Conservation (phyloP, 2,329 filamentous ascomycete species). For the Fusarium chlamydosporum region DNA sequence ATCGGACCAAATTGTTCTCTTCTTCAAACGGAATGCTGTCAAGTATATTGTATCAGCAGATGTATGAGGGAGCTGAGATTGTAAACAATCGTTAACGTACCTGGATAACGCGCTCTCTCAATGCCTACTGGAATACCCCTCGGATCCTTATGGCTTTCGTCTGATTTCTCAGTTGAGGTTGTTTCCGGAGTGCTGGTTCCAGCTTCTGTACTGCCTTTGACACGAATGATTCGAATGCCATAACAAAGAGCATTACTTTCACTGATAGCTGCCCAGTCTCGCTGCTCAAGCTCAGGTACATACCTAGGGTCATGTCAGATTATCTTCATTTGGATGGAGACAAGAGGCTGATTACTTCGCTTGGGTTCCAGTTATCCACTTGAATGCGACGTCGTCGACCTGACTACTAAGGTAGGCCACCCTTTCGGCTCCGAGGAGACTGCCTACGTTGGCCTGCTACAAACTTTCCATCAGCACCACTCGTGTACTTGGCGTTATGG, state of each 20-base stretch:
- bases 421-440: not conserved
- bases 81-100: not conserved
- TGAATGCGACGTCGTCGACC: not conserved
- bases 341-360: not conserved
- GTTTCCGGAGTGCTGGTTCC: no score
- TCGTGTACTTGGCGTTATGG: not conserved
- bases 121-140: not conserved
- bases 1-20: not conserved
- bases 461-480: no score
- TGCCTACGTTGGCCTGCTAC: not conserved
- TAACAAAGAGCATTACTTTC: not conserved
- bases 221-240: not conserved
- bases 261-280: not conserved
- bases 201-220: not conserved
- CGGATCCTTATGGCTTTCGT: not conserved
- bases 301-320: not conserved
- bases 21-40: not conserved
- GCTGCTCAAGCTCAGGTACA: not conserved
- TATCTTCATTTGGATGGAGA: no score
- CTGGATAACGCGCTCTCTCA: not conserved
- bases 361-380: not conserved
- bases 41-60: not conserved
- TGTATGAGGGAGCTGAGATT: not conserved
- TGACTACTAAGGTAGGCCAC: not conserved
- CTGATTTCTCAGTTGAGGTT: not conserved